These are phyloP conservation scores for Macrolepiota albuminosa DNA, from an alignment of 768 basidiomycete genomes.

Conservation along the genomic window DNA sequence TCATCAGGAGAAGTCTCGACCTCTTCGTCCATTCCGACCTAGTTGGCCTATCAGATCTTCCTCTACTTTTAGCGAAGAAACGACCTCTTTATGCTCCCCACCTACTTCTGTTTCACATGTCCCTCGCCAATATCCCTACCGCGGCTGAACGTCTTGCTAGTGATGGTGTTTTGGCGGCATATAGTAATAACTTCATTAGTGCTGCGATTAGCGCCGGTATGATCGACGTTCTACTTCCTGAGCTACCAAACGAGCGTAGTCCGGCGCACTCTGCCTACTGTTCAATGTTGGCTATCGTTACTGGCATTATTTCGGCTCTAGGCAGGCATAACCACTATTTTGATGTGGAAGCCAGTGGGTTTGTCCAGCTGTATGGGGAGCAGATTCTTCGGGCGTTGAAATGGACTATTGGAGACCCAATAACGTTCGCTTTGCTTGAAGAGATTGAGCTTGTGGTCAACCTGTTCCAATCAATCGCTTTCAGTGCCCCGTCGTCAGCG, in stretches of 20 bases:
- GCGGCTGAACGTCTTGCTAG: conserved; percentile 85
- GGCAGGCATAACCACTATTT: conserved; percentile 72
- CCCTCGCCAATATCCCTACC: conserved; percentile 67
- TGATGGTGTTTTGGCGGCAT: conserved; percentile 76
- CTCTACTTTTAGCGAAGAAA: conserved; percentile 56
- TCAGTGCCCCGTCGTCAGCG: conserved; percentile 42
- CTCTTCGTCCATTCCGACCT: conserved; percentile 67
- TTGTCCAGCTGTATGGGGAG: conserved; percentile 79
- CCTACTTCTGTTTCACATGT: conserved; percentile 82
- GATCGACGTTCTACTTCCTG: conserved; percentile 62
- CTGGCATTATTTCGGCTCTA: conserved; percentile 61
- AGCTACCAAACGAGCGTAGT: conserved; percentile 71
- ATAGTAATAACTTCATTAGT: conserved; percentile 79
- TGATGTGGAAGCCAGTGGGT: conserved; percentile 78
- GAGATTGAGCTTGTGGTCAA: conserved; percentile 80
- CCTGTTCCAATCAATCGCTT: conserved; percentile 72
- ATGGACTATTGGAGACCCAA: conserved; percentile 77
- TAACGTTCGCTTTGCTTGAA: conserved; percentile 74
- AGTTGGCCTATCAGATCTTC: conserved; percentile 62
- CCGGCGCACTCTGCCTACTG: conserved; percentile 82
- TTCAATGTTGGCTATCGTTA: conserved; percentile 74
- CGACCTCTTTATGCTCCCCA: conserved; percentile 72
- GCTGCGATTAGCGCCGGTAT: conserved; percentile 69
- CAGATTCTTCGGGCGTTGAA: conserved; percentile 74
- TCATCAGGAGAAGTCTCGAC: conserved; percentile 72